These are phyloP conservation scores for Penicillium psychrofluorescens DNA, from an alignment of 495 filamentous ascomycete genomes.

Conservation along the genomic window DNA sequence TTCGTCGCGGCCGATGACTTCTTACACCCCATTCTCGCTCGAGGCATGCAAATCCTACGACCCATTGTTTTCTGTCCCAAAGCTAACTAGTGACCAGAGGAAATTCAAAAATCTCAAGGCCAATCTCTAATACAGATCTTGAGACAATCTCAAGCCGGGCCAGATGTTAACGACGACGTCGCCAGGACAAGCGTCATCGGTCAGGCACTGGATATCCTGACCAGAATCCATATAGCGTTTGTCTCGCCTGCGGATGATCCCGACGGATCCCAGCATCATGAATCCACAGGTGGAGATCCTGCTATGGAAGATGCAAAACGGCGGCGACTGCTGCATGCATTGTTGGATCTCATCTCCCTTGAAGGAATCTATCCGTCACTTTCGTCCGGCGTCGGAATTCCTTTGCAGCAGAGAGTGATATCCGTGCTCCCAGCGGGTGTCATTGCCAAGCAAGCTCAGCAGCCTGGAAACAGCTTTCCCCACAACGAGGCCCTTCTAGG, in stretches of 20 bases:
- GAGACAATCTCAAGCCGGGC: neutral
- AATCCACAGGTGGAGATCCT: conserved; percentile 13
- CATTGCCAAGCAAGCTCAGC: conserved; percentile 29
- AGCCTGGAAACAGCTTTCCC: conserved; percentile 9
- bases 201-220: conserved; percentile 31
- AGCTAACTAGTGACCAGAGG: conserved; percentile 32
- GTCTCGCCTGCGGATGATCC: conserved; percentile 14
- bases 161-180: conserved; percentile 1
- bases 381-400: conserved; percentile 46
- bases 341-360: conserved; percentile 47
- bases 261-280: neutral
- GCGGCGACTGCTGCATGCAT: conserved; percentile 39
- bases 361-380: conserved; percentile 52
- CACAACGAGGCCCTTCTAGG: conserved; percentile 26
- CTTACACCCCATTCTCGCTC: conserved; percentile 33
- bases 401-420: conserved; percentile 46
- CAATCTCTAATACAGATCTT: conserved; percentile 34
- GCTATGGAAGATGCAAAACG: conserved; percentile 36
- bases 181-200: conserved; percentile 23
- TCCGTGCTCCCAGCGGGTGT: conserved; percentile 41
- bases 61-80: neutral
- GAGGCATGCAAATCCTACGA: conserved; percentile 29
- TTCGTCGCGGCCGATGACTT: conserved; percentile 33
- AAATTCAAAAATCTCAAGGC: conserved; percentile 28
- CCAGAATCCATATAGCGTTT: conserved; percentile 31